These are phyloP conservation scores for Glaciozyma martinii DNA, from an alignment of 768 basidiomycete genomes.

Conservation along the genomic window DNA sequence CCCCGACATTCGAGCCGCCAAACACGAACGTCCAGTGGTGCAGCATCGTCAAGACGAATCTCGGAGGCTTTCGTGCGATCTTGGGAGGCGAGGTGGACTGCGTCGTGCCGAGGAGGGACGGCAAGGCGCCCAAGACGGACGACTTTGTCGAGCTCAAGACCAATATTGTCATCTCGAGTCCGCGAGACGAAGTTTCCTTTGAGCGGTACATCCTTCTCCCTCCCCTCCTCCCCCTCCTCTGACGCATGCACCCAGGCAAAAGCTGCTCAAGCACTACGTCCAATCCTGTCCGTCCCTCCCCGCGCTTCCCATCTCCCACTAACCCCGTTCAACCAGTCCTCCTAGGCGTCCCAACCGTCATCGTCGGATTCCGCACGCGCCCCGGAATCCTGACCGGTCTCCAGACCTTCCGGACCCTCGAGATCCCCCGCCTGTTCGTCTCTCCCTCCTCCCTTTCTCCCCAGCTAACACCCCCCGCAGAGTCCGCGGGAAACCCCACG, in stretches of 20 bases:
- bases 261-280: constrained; percentile 84
- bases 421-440: constrained; percentile 56
- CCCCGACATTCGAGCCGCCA: constrained; percentile 63
- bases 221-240: background rate
- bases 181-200: constrained; percentile 60
- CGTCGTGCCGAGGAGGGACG: constrained; percentile 42
- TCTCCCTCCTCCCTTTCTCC: background rate
- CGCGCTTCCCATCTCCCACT: too few relatives aligned
- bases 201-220: constrained; percentile 54
- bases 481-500: constrained; percentile 61
- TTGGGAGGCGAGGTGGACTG: constrained; percentile 91
- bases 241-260: constrained; percentile 45
- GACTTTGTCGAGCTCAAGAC: constrained; percentile 68
- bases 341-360: constrained; percentile 78
- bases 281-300: constrained; percentile 52
- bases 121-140: background rate
- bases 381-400: constrained; percentile 57
- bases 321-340: constrained; percentile 44
- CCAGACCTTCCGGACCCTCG: constrained; percentile 66
- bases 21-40: constrained; percentile 89
- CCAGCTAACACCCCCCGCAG: constrained; percentile 6
- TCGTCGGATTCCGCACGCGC: constrained; percentile 79
- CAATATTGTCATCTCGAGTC: constrained; percentile 55
- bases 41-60: constrained; percentile 73
- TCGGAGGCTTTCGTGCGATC: constrained; percentile 60